Base-by-base conservation (phyloP, 441 rosid genomes). In the Biscutella auriculata region DNA sequence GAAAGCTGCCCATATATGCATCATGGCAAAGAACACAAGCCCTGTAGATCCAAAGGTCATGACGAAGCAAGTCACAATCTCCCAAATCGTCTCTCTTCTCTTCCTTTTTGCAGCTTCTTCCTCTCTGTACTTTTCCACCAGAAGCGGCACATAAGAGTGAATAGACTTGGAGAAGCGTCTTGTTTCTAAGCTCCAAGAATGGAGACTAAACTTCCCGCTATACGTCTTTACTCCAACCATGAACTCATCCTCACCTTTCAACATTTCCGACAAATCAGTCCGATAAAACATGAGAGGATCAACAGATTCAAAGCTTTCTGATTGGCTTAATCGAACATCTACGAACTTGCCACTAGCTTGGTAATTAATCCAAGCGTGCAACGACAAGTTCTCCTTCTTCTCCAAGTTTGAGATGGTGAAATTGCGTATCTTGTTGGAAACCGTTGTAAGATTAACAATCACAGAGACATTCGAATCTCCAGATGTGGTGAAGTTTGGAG, bases 331-430 rank as follows among this genome's bases (percentile, higher is more conserved):
- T 63, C 83, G 51, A 23, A 87, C 80, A 60, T 85, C 91, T 34
- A 87, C 35, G 28, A 82, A 76, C 70, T 73, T 75, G 1, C 88
- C 79, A 47, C 82, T 46, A 0, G 87, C 84, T 45, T 67, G 67
- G 60, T 83, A 91, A 60, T 85, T 87, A 53, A 87, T 68, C 88
- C 81, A 83, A 57, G 81, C 73, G 54, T 68, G 78, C 73, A 85
- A 30, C 51, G 53, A 46, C 17, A 53, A 1, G 17, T 29, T 15
- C 52, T 70, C 75, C 56, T 68, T 49, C 36, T 78, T 80, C 59
- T 73, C 68, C 67, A 73, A 14, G 58, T 74, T 55, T 35, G 21
- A 47, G 19, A 77, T 63, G 9, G 81, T 79, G 63, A 76, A 39
- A 60, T 79, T 81, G 39, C 72, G 54, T 10, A 37, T 63, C 65